Evolutionary conservation across 805 yeast species (phyloP).

Genomic region (Wickerhamomyces ciferrii): DNA sequence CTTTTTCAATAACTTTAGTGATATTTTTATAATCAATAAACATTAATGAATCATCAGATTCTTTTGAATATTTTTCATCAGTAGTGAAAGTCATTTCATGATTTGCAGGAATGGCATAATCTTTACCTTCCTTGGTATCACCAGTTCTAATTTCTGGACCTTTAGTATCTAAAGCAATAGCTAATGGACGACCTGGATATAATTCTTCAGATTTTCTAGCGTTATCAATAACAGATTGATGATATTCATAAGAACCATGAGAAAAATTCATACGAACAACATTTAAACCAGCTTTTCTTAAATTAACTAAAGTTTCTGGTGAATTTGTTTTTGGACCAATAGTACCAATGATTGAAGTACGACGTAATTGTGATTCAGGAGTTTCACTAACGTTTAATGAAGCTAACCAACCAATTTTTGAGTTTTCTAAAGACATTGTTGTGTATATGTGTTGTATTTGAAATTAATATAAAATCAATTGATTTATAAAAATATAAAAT

Average conservation of each 20-base stretch:
- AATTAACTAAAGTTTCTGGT: constrained; percentile 75
- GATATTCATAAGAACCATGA: constrained; percentile 97
- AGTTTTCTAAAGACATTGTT: constrained; percentile 14
- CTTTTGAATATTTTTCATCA: constrained; percentile 68
- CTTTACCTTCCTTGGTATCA: constrained; percentile 74
- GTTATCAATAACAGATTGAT: constrained; percentile 93
- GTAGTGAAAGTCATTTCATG: constrained; percentile 94
- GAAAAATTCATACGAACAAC: constrained; percentile 99
- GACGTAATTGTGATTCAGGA: constrained; percentile 39
- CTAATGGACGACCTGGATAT: constrained; percentile 94
- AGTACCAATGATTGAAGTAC: constrained; percentile 96
- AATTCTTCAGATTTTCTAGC: constrained; percentile 90
- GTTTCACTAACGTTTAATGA: constrained; percentile 20
- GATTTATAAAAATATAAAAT: background rate
- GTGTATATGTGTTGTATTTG: background rate
- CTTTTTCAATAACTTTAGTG: constrained; percentile 84
- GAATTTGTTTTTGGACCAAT: constrained; percentile 97
- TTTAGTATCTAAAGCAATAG: constrained; percentile 97
- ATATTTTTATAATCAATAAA: constrained; percentile 93
- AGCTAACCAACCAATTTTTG: constrained; percentile 24
- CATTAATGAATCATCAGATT: constrained; percentile 78
- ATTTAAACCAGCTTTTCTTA: constrained; percentile 96
- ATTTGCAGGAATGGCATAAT: constrained; percentile 76
- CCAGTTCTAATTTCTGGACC: constrained; percentile 99
- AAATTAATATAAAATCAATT: background rate